phyloP scores from a whole-genome alignment of 2,329 filamentous ascomycete species.

The Microcera coccophila region DNA sequence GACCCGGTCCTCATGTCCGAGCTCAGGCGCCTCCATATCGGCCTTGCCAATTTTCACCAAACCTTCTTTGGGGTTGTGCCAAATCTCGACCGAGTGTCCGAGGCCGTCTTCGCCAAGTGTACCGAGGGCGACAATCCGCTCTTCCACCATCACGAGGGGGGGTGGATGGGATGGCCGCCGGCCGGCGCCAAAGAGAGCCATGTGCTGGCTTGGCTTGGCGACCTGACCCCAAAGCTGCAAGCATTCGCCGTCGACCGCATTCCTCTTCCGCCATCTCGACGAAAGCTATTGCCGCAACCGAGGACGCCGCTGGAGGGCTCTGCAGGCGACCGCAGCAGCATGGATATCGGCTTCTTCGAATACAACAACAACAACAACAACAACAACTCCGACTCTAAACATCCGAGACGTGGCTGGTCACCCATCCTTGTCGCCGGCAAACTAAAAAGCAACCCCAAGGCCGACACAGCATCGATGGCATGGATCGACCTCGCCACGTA shows the following conservation, averaged over 20 bases:
- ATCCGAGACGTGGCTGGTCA: conserved; percentile 35
- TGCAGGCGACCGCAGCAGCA: conserved; percentile 16
- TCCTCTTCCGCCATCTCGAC: conserved; percentile 18
- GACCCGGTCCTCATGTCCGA: conserved; percentile 7
- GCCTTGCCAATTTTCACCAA: conserved; percentile 31
- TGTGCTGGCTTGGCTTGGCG: conserved; percentile 34
- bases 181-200: conserved; percentile 31
- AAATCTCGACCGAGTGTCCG: conserved; percentile 29
- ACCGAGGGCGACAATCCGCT: conserved; percentile 28
- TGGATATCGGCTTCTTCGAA: conserved; percentile 35
- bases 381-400: conserved; percentile 22
- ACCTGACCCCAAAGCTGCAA: conserved; percentile 26
- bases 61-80: conserved; percentile 31
- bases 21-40: conserved; percentile 33
- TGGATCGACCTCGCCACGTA: conserved; percentile 44
- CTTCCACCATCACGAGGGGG: conserved; percentile 28
- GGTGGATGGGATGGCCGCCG: conserved; percentile 36
- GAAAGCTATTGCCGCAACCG: conserved; percentile 25
- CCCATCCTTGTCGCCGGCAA: conserved; percentile 44
- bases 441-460: conserved; percentile 43
- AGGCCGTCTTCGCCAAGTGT: conserved; percentile 35
- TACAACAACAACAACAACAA: conserved; percentile 20
- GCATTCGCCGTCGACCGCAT: conserved; percentile 22
- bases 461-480: conserved; percentile 34
- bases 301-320: conserved; percentile 25